A percentile compares a stretch with the other conserved stretches of the same genome.
Evolutionary conservation across 2,329 filamentous ascomycete genomes (phyloP).

Genomic region (Talaromyces sp.): DNA sequence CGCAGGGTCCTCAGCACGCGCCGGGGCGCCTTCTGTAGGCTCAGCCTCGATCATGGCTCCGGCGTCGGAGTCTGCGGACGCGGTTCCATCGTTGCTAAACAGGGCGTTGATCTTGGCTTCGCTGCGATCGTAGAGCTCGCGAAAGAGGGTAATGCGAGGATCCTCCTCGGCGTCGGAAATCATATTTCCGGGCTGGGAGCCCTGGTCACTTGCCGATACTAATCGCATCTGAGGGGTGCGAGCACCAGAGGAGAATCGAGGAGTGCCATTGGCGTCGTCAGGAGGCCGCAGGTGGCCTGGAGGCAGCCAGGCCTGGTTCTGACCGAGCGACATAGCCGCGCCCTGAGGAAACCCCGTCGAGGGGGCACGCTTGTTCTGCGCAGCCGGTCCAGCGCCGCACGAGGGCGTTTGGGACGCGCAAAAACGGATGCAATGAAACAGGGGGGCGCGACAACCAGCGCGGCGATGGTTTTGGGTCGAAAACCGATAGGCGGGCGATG

Average conservation of each 20-base stretch:
- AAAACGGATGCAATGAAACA: conserved; percentile 30
- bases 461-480: conserved; percentile 24
- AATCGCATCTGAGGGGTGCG: conserved; percentile 39
- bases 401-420: conserved; percentile 17
- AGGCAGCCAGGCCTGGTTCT: conserved; percentile 64
- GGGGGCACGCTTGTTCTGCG: conserved; percentile 36
- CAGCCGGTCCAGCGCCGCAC: conserved; percentile 26
- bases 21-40: conserved; percentile 19
- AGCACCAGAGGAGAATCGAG: conserved; percentile 38
- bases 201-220: conserved; percentile 40
- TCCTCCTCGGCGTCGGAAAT: conserved; percentile 59
- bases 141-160: conserved; percentile 65
- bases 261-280: conserved; percentile 53
- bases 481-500: conserved; percentile 28
- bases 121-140: conserved; percentile 68
- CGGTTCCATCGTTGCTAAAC: conserved; percentile 51
- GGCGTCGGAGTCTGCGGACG: conserved; percentile 27
- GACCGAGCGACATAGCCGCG: conserved; percentile 60
- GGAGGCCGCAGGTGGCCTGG: conserved; percentile 55
- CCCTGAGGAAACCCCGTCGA: conserved; percentile 37
- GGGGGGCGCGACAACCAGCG: conserved; percentile 15
- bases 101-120: conserved; percentile 72
- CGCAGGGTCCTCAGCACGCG: conserved; percentile 47
- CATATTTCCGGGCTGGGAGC: conserved; percentile 43
- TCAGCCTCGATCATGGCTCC: conserved; percentile 47